Percentiles rank a stretch among this genome's conserved stretches.
These are phyloP conservation scores for Colletotrichum orbiculare DNA, from an alignment of 2,329 filamentous ascomycete species.

Conservation along the genomic window DNA sequence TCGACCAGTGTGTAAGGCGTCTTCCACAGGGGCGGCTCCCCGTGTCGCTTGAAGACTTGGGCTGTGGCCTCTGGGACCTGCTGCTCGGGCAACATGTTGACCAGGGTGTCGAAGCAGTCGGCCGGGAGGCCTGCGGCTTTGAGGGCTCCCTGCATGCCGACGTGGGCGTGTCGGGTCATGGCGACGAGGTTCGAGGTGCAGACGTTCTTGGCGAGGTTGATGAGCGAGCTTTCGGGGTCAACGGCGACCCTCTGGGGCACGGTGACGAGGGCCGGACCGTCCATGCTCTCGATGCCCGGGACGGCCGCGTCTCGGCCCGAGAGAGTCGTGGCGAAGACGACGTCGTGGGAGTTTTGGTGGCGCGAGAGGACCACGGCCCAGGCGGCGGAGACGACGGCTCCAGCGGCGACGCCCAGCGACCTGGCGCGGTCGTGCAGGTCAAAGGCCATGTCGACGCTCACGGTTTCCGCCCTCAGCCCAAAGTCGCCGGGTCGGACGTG, in stretches of 20 bases:
- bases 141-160: slow-evolving; percentile 39
- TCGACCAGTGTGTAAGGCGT: neutral
- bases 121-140: slow-evolving; percentile 5
- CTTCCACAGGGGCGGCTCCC: too few species aligned
- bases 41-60: too few species aligned
- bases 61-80: too few species aligned
- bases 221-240: slow-evolving; percentile 40
- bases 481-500: neutral
- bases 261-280: slow-evolving; percentile 56
- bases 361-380: slow-evolving; percentile 38
- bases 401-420: slow-evolving; percentile 1
- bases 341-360: slow-evolving; percentile 45
- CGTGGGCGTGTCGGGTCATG: slow-evolving; percentile 40
- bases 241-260: slow-evolving; percentile 41
- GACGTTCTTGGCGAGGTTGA: slow-evolving; percentile 31
- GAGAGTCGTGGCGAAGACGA: slow-evolving; percentile 53
- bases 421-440: slow-evolving; percentile 9
- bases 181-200: slow-evolving; percentile 35
- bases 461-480: neutral
- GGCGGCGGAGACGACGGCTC: slow-evolving; percentile 31
- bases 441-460: neutral
- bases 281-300: slow-evolving; percentile 55
- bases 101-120: slow-evolving; percentile 36
- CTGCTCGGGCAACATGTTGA: slow-evolving; percentile 27
- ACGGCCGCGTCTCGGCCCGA: slow-evolving; percentile 57